Conservation (phyloP, 2,329 filamentous ascomycete genomes). For the Pezicula rhizophila region DNA sequence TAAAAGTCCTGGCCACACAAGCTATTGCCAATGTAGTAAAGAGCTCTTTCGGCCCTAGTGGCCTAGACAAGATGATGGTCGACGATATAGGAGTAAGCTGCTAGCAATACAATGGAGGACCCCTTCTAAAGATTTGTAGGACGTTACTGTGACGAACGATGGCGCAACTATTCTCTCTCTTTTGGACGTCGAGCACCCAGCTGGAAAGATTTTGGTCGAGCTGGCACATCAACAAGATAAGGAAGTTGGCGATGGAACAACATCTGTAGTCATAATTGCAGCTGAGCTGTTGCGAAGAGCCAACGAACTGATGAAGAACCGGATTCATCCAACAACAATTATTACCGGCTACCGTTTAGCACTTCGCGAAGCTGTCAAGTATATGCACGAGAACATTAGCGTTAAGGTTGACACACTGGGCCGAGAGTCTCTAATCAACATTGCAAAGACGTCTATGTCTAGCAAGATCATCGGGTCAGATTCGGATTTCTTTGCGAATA, state of each 20-base stretch:
- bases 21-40: conserved; percentile 98
- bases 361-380: conserved; percentile 92
- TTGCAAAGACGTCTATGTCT: conserved; percentile 98
- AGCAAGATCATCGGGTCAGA: conserved; percentile 97
- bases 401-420: conserved; percentile 90
- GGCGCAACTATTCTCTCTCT: conserved; percentile 93
- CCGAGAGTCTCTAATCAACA: conserved; percentile 84
- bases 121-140: conserved; percentile 41
- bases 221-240: conserved; percentile 98
- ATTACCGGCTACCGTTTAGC: conserved; percentile 97
- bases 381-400: conserved; percentile 98
- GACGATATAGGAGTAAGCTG: conserved; percentile 86
- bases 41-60: conserved; percentile 95
- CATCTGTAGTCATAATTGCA: conserved; percentile 94
- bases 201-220: conserved; percentile 96
- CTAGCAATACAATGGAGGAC: conserved; percentile 1
- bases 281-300: conserved; percentile 88
- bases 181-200: conserved; percentile 94
- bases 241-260: conserved; percentile 97
- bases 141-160: conserved; percentile 98
- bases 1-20: conserved; percentile 80
- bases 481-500: conserved; percentile 93
- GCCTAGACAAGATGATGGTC: conserved; percentile 99
- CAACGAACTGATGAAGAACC: conserved; percentile 99
- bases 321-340: conserved; percentile 98